Conservation (phyloP, 345 rosid species). For the Bretschneidera sinensis region DNA sequence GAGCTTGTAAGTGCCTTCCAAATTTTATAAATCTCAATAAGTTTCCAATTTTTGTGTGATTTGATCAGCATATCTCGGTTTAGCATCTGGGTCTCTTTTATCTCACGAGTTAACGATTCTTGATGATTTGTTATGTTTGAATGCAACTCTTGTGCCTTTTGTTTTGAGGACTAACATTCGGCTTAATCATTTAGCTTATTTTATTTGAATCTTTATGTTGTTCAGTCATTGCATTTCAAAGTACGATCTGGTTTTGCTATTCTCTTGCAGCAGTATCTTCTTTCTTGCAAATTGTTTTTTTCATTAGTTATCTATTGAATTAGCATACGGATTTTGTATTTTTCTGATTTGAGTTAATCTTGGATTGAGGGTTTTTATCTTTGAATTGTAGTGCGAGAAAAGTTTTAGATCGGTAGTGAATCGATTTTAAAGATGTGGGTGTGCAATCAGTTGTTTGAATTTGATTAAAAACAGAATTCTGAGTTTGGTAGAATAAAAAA, state of each 20-base stretch:
- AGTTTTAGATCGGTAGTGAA: background rate
- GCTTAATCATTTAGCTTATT: background rate
- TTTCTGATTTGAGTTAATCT: too few relatives aligned
- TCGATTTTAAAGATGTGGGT: background rate
- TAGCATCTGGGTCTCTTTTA: constrained; percentile 13
- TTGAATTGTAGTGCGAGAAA: background rate
- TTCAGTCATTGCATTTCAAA: background rate
- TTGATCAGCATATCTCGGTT: constrained; percentile 6
- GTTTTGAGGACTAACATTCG: too few relatives aligned
- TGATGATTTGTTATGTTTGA: background rate
- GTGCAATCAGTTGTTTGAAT: too few relatives aligned
- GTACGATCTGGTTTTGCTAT: background rate
- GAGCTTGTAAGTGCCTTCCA: constrained; percentile 1
- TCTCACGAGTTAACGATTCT: background rate
- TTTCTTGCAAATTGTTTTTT: background rate
- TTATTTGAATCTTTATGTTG: background rate
- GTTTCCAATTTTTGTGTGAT: background rate
- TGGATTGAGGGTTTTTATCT: too few relatives aligned
- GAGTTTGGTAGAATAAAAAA: too few relatives aligned
- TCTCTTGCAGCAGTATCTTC: background rate
- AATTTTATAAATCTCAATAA: background rate
- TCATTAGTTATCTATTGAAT: too few relatives aligned
- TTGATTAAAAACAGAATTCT: too few relatives aligned
- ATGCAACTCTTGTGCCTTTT: background rate
- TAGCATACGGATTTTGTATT: too few relatives aligned